A percentile compares a stretch with the other conserved stretches of the same genome.
phyloP scores from a whole-genome alignment of 2,329 filamentous ascomycete species.

The Nemania sp. region DNA sequence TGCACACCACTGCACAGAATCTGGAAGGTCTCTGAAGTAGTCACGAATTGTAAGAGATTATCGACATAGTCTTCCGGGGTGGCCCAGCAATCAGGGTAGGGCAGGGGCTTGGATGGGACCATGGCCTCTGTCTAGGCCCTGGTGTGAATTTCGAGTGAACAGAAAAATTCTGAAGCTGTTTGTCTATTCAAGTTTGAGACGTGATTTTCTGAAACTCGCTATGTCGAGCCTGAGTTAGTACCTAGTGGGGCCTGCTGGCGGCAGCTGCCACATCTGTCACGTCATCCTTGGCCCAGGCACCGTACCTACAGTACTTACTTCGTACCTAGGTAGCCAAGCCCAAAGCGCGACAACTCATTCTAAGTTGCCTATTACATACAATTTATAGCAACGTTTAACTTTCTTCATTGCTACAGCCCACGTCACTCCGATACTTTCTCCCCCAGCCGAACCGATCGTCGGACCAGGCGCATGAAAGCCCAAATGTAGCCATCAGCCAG shows the following conservation, averaged over 20 bases:
- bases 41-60: constrained; percentile 75
- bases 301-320: neutral
- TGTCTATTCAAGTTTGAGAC: neutral
- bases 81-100: constrained; percentile 70
- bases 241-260: no score
- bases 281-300: constrained; percentile 19
- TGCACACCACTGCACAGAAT: constrained; percentile 97
- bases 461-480: constrained; percentile 10
- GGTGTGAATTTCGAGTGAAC: no score
- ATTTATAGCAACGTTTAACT: no score
- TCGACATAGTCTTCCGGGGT: constrained; percentile 77
- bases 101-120: constrained; percentile 61
- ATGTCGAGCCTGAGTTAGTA: no score
- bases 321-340: neutral
- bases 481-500: constrained; percentile 36
- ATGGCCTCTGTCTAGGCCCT: constrained; percentile 41
- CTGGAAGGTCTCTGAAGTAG: constrained; percentile 74
- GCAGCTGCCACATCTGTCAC: constrained; percentile 16
- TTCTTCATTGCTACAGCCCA: no score
- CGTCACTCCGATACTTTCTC: neutral
- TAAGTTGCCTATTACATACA: no score
- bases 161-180: no score
- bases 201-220: neutral
- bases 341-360: neutral
- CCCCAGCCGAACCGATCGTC: neutral